Percentiles rank a stretch among this genome's conserved stretches.
Evolutionary conservation across 768 basidiomycete genomes (phyloP).

Genomic region (Pholiota conissans): DNA sequence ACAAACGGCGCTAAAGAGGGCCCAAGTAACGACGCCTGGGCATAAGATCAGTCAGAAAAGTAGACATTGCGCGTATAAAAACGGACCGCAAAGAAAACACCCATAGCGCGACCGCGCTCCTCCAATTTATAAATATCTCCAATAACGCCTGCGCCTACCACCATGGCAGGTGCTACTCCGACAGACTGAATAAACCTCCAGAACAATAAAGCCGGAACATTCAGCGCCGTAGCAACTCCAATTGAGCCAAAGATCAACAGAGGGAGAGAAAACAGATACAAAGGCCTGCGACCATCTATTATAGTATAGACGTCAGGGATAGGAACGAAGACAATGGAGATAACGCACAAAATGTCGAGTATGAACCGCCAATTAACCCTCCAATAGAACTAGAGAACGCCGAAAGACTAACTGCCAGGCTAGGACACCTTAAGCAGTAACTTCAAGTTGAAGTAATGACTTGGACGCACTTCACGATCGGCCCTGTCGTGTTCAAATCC

Average conservation of each 20-base stretch:
- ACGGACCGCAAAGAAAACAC: slow-evolving; percentile 53
- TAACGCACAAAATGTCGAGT: slow-evolving; percentile 38
- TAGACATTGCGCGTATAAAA: not conserved
- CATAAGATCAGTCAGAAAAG: slow-evolving; percentile 34
- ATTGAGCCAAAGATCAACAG: slow-evolving; percentile 58
- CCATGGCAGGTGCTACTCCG: slow-evolving; percentile 56
- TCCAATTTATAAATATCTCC: slow-evolving; percentile 69
- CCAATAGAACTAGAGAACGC: slow-evolving; percentile 34
- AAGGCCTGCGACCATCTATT: slow-evolving; percentile 63
- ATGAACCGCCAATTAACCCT: slow-evolving; percentile 31
- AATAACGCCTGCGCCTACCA: slow-evolving; percentile 60
- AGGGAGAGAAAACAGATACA: slow-evolving; percentile 62
- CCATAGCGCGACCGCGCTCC: slow-evolving; percentile 60
- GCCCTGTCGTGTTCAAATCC: slow-evolving; percentile 58
- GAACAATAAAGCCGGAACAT: slow-evolving; percentile 48
- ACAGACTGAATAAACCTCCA: slow-evolving; percentile 69
- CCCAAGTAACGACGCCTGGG: slow-evolving; percentile 33
- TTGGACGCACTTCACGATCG: slow-evolving; percentile 51
- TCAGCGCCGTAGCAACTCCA: slow-evolving; percentile 51
- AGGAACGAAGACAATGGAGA: not conserved
- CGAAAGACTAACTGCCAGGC: slow-evolving; percentile 36
- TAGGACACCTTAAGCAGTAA: slow-evolving; percentile 7
- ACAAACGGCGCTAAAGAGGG: slow-evolving; percentile 60
- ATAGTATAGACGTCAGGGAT: not conserved
- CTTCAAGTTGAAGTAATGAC: not conserved